phyloP scores from a whole-genome alignment of 1,139 yeast species.

The Zhuliangozyma parablackwelliae region DNA sequence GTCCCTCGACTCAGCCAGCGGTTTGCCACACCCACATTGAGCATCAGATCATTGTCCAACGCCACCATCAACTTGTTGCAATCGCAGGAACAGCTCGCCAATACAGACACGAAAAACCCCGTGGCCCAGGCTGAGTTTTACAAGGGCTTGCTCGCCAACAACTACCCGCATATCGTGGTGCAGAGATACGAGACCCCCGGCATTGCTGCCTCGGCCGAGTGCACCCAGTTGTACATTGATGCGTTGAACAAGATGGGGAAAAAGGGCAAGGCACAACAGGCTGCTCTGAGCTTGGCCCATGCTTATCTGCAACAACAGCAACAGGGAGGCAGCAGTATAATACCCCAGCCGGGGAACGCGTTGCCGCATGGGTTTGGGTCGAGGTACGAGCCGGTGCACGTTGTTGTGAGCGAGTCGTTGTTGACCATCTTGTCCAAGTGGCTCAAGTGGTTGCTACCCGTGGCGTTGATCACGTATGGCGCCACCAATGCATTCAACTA shows the following conservation, averaged over 20 bases:
- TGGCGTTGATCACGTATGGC: constrained; percentile 70
- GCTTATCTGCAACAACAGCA: constrained; percentile 3
- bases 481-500: constrained; percentile 73
- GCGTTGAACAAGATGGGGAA: constrained; percentile 80
- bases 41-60: no score
- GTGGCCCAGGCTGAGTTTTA: constrained; percentile 78
- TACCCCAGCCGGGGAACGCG: constrained; percentile 21
- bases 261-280: constrained; percentile 67
- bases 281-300: constrained; percentile 28
- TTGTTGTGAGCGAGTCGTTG: constrained; percentile 79
- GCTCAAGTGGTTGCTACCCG: constrained; percentile 84
- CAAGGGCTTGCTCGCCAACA: constrained; percentile 61
- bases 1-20: no score
- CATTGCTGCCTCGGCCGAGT: constrained; percentile 73
- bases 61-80: constrained; percentile 38
- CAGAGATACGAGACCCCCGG: constrained; percentile 91
- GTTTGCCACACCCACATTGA: no score
- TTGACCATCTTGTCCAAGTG: constrained; percentile 76
- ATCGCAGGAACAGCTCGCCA: constrained; percentile 77
- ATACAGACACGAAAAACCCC: constrained; percentile 64
- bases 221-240: constrained; percentile 71
- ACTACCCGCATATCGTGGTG: constrained; percentile 90
- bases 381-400: constrained; percentile 79
- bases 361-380: constrained; percentile 43
- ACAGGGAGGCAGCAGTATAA: neutral